phyloP scores from a whole-genome alignment of 805 yeast species.

The Candida saitoana region DNA sequence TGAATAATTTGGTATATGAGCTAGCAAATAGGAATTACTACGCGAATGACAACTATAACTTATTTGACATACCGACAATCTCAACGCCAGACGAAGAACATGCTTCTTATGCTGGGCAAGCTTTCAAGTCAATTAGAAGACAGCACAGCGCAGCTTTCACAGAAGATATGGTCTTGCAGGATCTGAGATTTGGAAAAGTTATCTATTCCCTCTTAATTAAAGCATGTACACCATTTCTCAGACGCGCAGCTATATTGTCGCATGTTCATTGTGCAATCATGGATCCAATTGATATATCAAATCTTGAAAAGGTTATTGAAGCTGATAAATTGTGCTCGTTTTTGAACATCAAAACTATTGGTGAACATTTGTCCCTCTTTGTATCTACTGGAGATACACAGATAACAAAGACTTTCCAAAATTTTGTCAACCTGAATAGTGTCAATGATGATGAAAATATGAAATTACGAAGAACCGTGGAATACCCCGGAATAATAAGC shows the following conservation, averaged over 20 bases:
- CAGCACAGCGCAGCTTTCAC: slow-evolving; percentile 7
- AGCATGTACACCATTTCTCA: slow-evolving; percentile 58
- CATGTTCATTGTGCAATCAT: slow-evolving; percentile 49
- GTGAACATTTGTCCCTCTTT: slow-evolving; percentile 18
- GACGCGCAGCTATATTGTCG: slow-evolving; percentile 57
- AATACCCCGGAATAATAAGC: slow-evolving; percentile 63
- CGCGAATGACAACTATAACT: slow-evolving; percentile 17
- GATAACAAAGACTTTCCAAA: slow-evolving; percentile 23
- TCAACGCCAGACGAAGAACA: slow-evolving; percentile 18
- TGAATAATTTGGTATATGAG: slow-evolving; percentile 22
- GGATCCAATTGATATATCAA: slow-evolving; percentile 22
- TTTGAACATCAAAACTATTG: slow-evolving; percentile 37
- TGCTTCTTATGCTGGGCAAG: slow-evolving; percentile 16
- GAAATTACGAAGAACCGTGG: slow-evolving; percentile 28
- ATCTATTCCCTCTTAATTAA: slow-evolving; percentile 54
- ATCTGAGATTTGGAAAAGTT: slow-evolving; percentile 31
- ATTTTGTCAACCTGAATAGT: slow-evolving; percentile 14
- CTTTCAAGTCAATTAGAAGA: slow-evolving; percentile 20
- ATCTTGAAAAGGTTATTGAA: slow-evolving; percentile 35
- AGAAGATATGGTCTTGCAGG: slow-evolving; percentile 13
- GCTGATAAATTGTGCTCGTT: slow-evolving; percentile 50
- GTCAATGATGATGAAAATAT: slow-evolving; percentile 9
- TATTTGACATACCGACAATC: slow-evolving; percentile 37
- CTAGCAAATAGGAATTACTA: slow-evolving; percentile 25
- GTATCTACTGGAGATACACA: slow-evolving; percentile 10